A percentile compares a stretch with the other conserved stretches of the same genome.
phyloP scores from a whole-genome alignment of 371 early-diverging fungal genomes.

The Actinomucor elegans region DNA sequence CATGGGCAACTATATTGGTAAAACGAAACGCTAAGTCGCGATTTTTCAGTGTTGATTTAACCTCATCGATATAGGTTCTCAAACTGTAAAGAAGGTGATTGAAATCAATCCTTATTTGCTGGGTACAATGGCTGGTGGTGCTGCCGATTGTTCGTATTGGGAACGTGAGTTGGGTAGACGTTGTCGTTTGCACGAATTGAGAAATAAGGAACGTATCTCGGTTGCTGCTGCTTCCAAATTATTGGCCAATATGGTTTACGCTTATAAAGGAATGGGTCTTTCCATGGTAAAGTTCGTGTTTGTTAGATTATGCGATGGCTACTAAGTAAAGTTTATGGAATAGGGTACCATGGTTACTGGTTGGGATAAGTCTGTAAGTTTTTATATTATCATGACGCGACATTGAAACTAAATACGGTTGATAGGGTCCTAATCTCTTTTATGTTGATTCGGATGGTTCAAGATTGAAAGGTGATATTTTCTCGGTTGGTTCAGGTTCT shows the following conservation, averaged over 20 bases:
- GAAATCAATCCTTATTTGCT: constrained; percentile 99
- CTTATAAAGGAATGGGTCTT: constrained; percentile 98
- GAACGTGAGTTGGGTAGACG: constrained; percentile 98
- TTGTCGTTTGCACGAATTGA: constrained; percentile 95
- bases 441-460: constrained; percentile 99
- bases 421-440: constrained; percentile 91
- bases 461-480: constrained; percentile 90
- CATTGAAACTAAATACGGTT: neutral
- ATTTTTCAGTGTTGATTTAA: too few species aligned
- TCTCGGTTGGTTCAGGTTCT: constrained; percentile 98
- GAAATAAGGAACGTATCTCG: constrained; percentile 98
- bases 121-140: constrained; percentile 99
- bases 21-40: neutral
- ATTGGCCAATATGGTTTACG: constrained; percentile 94
- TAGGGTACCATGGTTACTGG: constrained; percentile 99
- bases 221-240: constrained; percentile 99
- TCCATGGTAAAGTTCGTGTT: constrained; percentile 94
- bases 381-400: neutral
- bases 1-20: constrained; percentile 97
- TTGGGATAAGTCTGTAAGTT: constrained; percentile 91
- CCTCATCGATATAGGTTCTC: constrained; percentile 75
- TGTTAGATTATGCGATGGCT: too few species aligned
- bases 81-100: constrained; percentile 99
- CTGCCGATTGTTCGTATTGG: constrained; percentile 99
- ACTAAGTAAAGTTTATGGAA: too few species aligned